These are phyloP conservation scores for Phyllosticta citribraziliensis DNA, from an alignment of 2,329 filamentous ascomycete genomes.

Conservation along the genomic window DNA sequence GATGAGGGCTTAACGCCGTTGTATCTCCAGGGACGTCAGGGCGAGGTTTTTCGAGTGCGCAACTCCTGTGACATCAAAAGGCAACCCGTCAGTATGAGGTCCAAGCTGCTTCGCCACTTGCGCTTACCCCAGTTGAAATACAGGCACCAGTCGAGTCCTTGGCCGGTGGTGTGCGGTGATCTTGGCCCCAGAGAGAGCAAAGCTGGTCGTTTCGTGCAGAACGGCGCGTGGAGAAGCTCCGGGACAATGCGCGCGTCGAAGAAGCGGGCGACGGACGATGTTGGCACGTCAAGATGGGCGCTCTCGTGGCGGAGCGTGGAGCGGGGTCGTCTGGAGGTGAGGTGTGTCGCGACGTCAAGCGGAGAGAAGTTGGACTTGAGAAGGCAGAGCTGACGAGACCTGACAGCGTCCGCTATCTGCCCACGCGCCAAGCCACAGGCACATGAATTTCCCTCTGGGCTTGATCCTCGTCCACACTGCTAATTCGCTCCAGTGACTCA, in stretches of 20 bases:
- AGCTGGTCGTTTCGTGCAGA: background rate
- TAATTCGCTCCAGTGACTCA: background rate
- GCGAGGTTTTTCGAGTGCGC: background rate
- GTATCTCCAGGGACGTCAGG: slow-evolving; percentile 9
- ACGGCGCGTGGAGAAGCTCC: background rate
- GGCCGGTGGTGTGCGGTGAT: background rate
- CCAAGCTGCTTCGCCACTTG: background rate
- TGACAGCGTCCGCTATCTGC: background rate
- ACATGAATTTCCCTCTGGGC: background rate
- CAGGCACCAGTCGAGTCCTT: background rate
- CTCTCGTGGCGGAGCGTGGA: background rate
- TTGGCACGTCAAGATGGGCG: background rate
- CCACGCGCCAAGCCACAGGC: background rate
- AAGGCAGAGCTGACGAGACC: background rate
- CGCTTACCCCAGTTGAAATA: background rate
- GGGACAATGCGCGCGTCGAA: background rate
- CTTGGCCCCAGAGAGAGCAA: background rate
- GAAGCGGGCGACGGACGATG: background rate
- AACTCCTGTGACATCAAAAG: background rate
- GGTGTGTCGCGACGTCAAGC: background rate
- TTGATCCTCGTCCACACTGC: background rate
- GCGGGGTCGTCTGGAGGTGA: background rate
- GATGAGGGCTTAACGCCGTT: slow-evolving; percentile 9
- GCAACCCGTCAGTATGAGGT: background rate
- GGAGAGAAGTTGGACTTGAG: background rate